phyloP scores from a whole-genome alignment of 805 yeast species.

The Wickerhamiella cacticola region DNA sequence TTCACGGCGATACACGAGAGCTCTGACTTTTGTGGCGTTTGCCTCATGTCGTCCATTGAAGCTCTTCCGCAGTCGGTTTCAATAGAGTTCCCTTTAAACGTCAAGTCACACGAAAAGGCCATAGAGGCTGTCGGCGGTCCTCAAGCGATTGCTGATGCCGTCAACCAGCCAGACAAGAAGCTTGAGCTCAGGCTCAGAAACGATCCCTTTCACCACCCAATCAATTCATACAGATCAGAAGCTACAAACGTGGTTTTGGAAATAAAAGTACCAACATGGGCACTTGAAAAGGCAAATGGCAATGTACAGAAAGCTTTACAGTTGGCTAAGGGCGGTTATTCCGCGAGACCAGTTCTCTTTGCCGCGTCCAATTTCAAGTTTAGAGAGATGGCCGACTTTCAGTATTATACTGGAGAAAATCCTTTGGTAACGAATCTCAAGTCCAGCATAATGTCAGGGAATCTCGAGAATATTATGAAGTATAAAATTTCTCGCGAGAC shows the following conservation, averaged over 20 bases:
- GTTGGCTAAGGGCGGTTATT: constrained; percentile 41
- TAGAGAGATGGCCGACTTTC: constrained; percentile 82
- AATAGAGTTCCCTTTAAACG: constrained; percentile 67
- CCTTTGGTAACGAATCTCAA: constrained; percentile 35
- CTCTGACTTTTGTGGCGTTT: background rate
- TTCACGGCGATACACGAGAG: no score
- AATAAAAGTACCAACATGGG: constrained; percentile 26
- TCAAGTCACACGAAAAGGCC: constrained; percentile 37
- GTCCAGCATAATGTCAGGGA: constrained; percentile 34
- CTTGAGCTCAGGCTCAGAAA: constrained; percentile 30
- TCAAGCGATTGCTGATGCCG: constrained; percentile 28
- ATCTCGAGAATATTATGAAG: constrained; percentile 33
- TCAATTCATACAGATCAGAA: constrained; percentile 28
- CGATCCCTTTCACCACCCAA: constrained; percentile 39
- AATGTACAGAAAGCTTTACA: constrained; percentile 49
- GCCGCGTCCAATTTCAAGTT: constrained; percentile 61
- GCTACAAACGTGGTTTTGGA: constrained; percentile 27
- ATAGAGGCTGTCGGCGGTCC: constrained; percentile 40
- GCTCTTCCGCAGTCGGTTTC: constrained; percentile 66
- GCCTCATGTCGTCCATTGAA: constrained; percentile 12
- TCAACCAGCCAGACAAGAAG: constrained; percentile 27
- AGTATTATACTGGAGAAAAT: constrained; percentile 50
- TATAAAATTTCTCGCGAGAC: constrained; percentile 27
- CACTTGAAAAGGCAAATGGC: constrained; percentile 24
- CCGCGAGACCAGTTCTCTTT: constrained; percentile 51